These are phyloP conservation scores for Phaeosphaeriaceae sp. DNA, from an alignment of 2,329 filamentous ascomycete species.

Conservation along the genomic window DNA sequence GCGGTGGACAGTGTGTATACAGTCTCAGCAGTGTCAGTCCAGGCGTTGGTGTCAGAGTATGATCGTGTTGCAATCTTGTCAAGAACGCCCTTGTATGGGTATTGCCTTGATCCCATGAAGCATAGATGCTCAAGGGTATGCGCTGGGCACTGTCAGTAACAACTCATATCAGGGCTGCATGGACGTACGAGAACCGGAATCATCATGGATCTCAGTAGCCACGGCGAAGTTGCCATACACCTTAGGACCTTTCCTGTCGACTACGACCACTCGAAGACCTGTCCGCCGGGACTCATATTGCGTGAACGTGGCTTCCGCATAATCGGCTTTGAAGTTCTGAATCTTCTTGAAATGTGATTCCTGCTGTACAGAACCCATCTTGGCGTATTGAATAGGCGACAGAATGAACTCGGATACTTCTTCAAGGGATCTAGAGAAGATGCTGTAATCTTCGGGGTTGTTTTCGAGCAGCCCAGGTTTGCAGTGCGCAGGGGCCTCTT, in stretches of 20 bases:
- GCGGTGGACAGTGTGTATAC: slow-evolving; percentile 95
- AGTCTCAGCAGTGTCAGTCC: slow-evolving; percentile 96
- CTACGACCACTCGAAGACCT: slow-evolving; percentile 92
- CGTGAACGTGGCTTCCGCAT: slow-evolving; percentile 85
- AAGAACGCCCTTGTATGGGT: slow-evolving; percentile 91
- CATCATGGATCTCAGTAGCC: slow-evolving; percentile 96
- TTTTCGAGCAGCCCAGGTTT: slow-evolving; percentile 5
- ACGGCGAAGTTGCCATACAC: slow-evolving; percentile 88
- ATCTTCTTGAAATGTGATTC: slow-evolving; percentile 77
- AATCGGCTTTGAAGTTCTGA: slow-evolving; percentile 87
- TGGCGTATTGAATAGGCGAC: slow-evolving; percentile 18
- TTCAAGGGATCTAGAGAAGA: background rate
- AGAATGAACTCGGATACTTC: slow-evolving; percentile 1
- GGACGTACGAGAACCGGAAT: slow-evolving; percentile 77
- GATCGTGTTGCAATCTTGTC: slow-evolving; percentile 93
- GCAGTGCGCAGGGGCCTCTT: slow-evolving; percentile 22
- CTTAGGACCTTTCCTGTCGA: slow-evolving; percentile 93
- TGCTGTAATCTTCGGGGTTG: slow-evolving; percentile 2
- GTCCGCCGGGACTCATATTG: slow-evolving; percentile 96
- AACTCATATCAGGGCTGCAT: background rate
- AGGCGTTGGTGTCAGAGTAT: slow-evolving; percentile 94
- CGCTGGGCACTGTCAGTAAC: slow-evolving; percentile 35
- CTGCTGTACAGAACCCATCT: slow-evolving; percentile 43
- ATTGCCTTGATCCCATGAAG: slow-evolving; percentile 82
- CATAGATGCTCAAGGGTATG: slow-evolving; percentile 61